A percentile compares a stretch with the other conserved stretches of the same genome.
These are phyloP conservation scores for Alternaria triticina DNA, from an alignment of 2,329 filamentous ascomycete genomes.

Conservation along the genomic window DNA sequence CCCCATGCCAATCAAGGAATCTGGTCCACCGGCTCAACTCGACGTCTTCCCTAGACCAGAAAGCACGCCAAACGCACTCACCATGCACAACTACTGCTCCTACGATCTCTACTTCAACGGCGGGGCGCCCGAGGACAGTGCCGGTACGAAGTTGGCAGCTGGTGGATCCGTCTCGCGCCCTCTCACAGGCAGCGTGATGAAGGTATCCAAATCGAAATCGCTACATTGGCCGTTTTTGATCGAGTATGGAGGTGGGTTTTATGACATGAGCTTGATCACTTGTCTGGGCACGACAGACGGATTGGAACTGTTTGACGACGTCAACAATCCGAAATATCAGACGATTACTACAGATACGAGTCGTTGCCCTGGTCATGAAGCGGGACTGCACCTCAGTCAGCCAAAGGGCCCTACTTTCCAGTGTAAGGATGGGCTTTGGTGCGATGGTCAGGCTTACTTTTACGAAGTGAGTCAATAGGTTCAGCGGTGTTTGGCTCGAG, in stretches of 20 bases:
- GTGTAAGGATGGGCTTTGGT: slow-evolving; percentile 20
- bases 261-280: slow-evolving; percentile 27
- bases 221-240: too few relatives aligned
- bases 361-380: slow-evolving; percentile 20
- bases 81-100: slow-evolving; percentile 26
- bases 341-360: slow-evolving; percentile 9
- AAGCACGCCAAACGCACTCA: slow-evolving; percentile 14
- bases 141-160: too few relatives aligned
- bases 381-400: slow-evolving; percentile 25
- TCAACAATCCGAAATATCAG: too few relatives aligned
- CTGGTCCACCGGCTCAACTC: slow-evolving; percentile 23
- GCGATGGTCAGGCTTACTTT: slow-evolving; percentile 26
- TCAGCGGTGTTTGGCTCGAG: too few relatives aligned
- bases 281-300: slow-evolving; percentile 15
- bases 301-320: too few relatives aligned
- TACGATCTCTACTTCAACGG: slow-evolving; percentile 20
- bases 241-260: too few relatives aligned
- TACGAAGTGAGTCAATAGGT: too few relatives aligned
- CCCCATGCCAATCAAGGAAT: slow-evolving; percentile 6
- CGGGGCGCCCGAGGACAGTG: too few relatives aligned
- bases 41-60: slow-evolving; percentile 14
- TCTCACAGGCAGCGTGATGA: slow-evolving; percentile 5
- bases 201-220: slow-evolving; percentile 12
- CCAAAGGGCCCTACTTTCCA: slow-evolving; percentile 13
- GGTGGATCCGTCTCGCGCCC: slow-evolving; percentile 4